Conservation (phyloP, 2,329 filamentous ascomycete genomes). For the Elsinoe batatas region DNA sequence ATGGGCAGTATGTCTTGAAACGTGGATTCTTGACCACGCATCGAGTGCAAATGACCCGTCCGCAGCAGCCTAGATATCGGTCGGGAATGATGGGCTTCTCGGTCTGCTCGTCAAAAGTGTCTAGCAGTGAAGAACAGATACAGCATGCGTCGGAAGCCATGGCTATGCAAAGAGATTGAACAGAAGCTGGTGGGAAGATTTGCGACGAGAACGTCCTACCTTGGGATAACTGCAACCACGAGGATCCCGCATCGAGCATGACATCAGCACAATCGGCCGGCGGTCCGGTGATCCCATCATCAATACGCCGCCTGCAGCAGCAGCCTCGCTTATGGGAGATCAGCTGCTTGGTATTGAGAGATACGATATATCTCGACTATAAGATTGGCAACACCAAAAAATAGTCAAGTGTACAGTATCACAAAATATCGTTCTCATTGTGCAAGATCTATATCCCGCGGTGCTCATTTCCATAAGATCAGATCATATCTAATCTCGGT, state of each 20-base stretch:
- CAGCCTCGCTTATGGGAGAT: not conserved
- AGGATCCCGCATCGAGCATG: not conserved
- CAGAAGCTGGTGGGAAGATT: not conserved
- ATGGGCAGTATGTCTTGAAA: slow-evolving; percentile 59
- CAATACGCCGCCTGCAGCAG: not conserved
- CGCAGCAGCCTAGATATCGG: slow-evolving; percentile 58
- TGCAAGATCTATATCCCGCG: not conserved
- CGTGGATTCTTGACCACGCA: slow-evolving; percentile 62
- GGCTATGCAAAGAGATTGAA: not conserved
- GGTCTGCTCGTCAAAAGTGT: slow-evolving; percentile 43
- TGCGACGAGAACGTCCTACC: too few species aligned
- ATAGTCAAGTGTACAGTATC: too few species aligned
- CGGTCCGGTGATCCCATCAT: not conserved
- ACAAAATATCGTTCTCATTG: not conserved
- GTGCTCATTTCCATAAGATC: not conserved
- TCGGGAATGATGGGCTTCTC: slow-evolving; percentile 54
- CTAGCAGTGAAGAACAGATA: slow-evolving; percentile 57
- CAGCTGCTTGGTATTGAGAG: not conserved
- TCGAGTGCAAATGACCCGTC: slow-evolving; percentile 58
- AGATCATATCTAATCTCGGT: slow-evolving; percentile 11
- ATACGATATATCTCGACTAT: too few species aligned
- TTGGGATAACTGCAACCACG: too few species aligned
- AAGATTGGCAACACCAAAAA: too few species aligned
- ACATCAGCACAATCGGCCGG: not conserved
- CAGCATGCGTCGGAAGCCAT: slow-evolving; percentile 36